Base-by-base conservation (phyloP, 2,329 filamentous ascomycete genomes). In the Daldinia sp. region DNA sequence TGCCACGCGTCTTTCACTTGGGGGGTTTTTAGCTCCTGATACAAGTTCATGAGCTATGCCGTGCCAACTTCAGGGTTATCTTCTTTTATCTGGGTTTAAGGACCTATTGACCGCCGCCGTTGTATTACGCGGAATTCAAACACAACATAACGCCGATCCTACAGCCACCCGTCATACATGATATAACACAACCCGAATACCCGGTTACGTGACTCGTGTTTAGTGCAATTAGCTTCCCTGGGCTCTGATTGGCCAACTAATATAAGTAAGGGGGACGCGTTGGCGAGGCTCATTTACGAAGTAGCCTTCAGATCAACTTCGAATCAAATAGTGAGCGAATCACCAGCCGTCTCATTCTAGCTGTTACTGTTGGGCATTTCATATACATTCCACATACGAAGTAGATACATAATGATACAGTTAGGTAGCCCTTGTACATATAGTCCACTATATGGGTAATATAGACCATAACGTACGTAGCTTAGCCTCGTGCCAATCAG, bases 381-480 rank as follows among this genome's bases (percentile, higher is more conserved):
- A 55, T 60, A 48, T 58, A 51, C 53, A 48, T 68, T 56, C n/a
- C 44, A 37, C 39, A 65, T 60, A 67, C 41, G 61, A 70, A 63
- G 30, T 18, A 69, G 68, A 61, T 71, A 72, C 72, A 74, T 73
- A 71, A 58, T 73, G 68, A 73, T 75, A 76, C 74, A 77, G 7
- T 35, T 35, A 9, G 33, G 35, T 69, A 71, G 65, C 67, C 69
- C 72, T 66, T 62, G 57, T 74, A 76, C 70, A 74, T 53, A 66
- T 64, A 61, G 55, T 62, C 60, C 54, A 57, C 59, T 65, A 60
- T 35, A 55, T 64, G 62, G 63, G 55, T 37, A 50, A 48, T 65
- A 63, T 63, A 33, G 51, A 62, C 60, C 42, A 46, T 51, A 60
- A 46, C 23, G 58, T 42, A 46, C 23, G 58, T 39, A 50, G 50